These are phyloP conservation scores for Taphrina wiesneri DNA, from an alignment of 1,139 yeast genomes.

Conservation along the genomic window DNA sequence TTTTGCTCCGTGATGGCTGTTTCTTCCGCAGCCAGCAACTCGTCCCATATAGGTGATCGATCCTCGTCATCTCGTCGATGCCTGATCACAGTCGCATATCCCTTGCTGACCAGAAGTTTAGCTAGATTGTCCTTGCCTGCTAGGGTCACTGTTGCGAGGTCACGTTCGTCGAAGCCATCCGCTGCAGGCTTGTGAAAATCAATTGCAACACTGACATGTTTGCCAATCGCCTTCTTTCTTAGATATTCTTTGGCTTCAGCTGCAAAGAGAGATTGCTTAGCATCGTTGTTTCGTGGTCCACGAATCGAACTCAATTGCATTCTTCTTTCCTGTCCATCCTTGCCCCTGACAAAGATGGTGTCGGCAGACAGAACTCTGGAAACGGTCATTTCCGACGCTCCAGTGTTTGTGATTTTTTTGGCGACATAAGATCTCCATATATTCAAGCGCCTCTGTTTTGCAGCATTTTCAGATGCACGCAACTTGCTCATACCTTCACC, in stretches of 20 bases:
- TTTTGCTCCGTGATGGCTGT: conserved; percentile 57
- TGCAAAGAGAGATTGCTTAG: conserved; percentile 60
- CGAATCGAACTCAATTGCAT: conserved; percentile 40
- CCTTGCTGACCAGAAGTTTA: conserved; percentile 52
- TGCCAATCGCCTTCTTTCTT: conserved; percentile 69
- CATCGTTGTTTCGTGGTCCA: conserved; percentile 59
- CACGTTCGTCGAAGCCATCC: conserved; percentile 64
- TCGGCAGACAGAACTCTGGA: conserved; percentile 68
- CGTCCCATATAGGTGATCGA: conserved; percentile 77
- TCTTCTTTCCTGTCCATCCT: conserved; percentile 40
- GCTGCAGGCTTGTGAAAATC: conserved; percentile 69
- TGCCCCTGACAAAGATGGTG: conserved; percentile 46
- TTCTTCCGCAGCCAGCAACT: conserved; percentile 67
- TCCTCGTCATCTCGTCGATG: conserved; percentile 75
- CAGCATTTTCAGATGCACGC: conserved; percentile 66
- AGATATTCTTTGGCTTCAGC: conserved; percentile 71
- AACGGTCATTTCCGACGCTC: conserved; percentile 57
- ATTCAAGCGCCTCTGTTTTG: conserved; percentile 64
- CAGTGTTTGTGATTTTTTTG: conserved; percentile 42
- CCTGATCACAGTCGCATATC: conserved; percentile 75
- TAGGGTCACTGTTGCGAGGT: conserved; percentile 61
- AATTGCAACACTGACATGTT: conserved; percentile 58
- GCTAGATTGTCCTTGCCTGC: conserved; percentile 44
- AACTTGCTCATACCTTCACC: conserved; percentile 65
- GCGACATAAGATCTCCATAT: conserved; percentile 55